phyloP scores from a whole-genome alignment of 164 flowering plant genomes.

The Vitis amurensis region DNA sequence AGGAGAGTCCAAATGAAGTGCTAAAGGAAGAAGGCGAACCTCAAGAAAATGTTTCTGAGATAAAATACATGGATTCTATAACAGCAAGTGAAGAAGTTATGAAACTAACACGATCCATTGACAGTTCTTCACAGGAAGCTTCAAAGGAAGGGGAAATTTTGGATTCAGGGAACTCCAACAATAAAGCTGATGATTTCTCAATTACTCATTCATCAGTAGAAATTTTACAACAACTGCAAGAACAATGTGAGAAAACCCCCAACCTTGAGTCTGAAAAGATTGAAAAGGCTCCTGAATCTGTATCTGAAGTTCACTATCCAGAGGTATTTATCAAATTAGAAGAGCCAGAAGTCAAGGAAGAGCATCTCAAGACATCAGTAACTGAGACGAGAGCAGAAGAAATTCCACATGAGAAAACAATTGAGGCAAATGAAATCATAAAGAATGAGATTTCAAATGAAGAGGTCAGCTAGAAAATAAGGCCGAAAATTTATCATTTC shows the following conservation, averaged over 20 bases:
- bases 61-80: not conserved
- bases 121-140: not conserved
- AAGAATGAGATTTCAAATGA: constrained; percentile 16
- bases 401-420: constrained; percentile 13
- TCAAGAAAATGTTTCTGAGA: constrained; percentile 4
- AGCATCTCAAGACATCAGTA: constrained; percentile 7
- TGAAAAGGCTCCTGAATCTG: constrained; percentile 16
- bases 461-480: constrained; percentile 24
- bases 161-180: not conserved
- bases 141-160: not conserved
- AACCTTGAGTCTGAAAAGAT: not conserved
- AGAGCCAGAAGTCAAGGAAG: constrained; percentile 21
- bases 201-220: not conserved
- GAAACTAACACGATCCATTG: not conserved
- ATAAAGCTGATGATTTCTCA: not conserved
- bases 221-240: not conserved
- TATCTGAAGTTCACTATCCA: constrained; percentile 13
- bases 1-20: constrained; percentile 2
- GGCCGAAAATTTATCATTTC: not conserved
- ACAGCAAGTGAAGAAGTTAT: constrained; percentile 9
- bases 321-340: constrained; percentile 16
- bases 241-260: constrained; percentile 9
- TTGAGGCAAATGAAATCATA: constrained; percentile 14
- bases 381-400: constrained; percentile 13
- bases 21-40: not conserved